Percentiles rank a stretch among this genome's conserved stretches.
These are phyloP conservation scores for Penicillium atrosanguineum DNA, from an alignment of 495 filamentous ascomycete species.

Conservation along the genomic window DNA sequence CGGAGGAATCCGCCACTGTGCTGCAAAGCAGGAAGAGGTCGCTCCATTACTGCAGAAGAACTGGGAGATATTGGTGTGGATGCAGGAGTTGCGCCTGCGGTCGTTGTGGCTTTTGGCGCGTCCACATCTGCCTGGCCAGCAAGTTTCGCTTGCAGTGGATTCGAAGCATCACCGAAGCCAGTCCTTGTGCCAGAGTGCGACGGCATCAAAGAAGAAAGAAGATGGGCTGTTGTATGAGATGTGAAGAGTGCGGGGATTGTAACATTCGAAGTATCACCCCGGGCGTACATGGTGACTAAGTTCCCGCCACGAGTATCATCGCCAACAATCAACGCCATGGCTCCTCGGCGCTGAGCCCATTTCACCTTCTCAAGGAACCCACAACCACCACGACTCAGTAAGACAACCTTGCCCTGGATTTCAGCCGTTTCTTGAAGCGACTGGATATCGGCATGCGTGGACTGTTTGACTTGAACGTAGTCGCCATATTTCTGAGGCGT, in stretches of 20 bases:
- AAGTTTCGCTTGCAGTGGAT: conserved; percentile 20
- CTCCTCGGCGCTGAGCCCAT: conserved; percentile 91
- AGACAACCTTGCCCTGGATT: conserved; percentile 86
- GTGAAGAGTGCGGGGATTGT: conserved; percentile 94
- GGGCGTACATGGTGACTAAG: conserved; percentile 94
- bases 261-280: conserved; percentile 90
- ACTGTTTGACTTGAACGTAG: conserved; percentile 41
- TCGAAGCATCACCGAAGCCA: conserved; percentile 46
- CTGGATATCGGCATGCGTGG: conserved; percentile 86
- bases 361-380: conserved; percentile 96
- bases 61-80: conserved; percentile 28
- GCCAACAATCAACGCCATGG: conserved; percentile 85
- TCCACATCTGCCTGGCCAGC: conserved; percentile 20
- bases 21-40: conserved; percentile 12
- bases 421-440: conserved; percentile 92
- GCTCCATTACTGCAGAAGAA: conserved; percentile 20
- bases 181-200: conserved; percentile 59
- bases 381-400: conserved; percentile 89
- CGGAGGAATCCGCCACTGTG: conserved; percentile 53
- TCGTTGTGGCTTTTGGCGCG: conserved; percentile 21
- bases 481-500: conserved; percentile 39
- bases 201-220: conserved; percentile 86
- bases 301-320: conserved; percentile 84
- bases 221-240: conserved; percentile 88
- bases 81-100: conserved; percentile 19